These are phyloP conservation scores for Pseudogymnoascus sp. DNA, from an alignment of 2,329 filamentous ascomycete genomes.

Conservation along the genomic window DNA sequence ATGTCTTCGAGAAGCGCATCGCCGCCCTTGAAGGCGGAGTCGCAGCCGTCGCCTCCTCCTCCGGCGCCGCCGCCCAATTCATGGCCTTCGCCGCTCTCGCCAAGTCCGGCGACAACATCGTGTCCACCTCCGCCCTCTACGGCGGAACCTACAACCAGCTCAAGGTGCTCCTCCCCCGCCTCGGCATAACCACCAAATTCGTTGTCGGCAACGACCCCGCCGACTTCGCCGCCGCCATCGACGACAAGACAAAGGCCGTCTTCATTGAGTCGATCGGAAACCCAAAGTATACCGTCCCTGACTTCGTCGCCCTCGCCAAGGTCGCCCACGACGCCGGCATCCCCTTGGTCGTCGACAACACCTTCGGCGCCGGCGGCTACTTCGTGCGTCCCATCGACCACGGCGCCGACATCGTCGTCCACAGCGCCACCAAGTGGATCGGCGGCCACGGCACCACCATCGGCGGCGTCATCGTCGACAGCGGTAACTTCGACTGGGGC, in stretches of 20 bases:
- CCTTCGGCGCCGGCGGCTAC: constrained; percentile 88
- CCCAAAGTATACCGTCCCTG: constrained; percentile 85
- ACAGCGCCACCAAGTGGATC: constrained; percentile 96
- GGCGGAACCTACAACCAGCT: constrained; percentile 97
- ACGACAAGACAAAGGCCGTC: constrained; percentile 87
- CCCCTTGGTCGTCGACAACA: constrained; percentile 72
- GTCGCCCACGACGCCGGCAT: constrained; percentile 61
- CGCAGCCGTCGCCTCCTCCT: constrained; percentile 74
- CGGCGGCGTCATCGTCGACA: constrained; percentile 76
- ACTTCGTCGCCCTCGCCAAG: constrained; percentile 79
- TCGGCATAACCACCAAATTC: constrained; percentile 85
- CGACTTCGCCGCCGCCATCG: constrained; percentile 74
- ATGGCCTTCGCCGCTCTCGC: constrained; percentile 81
- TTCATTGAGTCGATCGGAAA: constrained; percentile 93
- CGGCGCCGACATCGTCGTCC: constrained; percentile 87
- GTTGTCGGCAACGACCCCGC: constrained; percentile 70
- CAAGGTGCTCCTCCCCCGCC: constrained; percentile 80
- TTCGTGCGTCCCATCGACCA: constrained; percentile 80
- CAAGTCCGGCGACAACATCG: constrained; percentile 82
- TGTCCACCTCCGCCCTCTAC: constrained; percentile 84
- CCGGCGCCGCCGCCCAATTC: constrained; percentile 87
- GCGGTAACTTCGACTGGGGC: constrained; percentile 91
- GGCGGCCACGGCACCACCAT: constrained; percentile 92
- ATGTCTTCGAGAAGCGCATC: constrained; percentile 93
- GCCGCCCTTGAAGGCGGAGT: constrained; percentile 92